Base-by-base conservation (phyloP, 495 filamentous ascomycete species). In the Aspergillus panamensis region DNA sequence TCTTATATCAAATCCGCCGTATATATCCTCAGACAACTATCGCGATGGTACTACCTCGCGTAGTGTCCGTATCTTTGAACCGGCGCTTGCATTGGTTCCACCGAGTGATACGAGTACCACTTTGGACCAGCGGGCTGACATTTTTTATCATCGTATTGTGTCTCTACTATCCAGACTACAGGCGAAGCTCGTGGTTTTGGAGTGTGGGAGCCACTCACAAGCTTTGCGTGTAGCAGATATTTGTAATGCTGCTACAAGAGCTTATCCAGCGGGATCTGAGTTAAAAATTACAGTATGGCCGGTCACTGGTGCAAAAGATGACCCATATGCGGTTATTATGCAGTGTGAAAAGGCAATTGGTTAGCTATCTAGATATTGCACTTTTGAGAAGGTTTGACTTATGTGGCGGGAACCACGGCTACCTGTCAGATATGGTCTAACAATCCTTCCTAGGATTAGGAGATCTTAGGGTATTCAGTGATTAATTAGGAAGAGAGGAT, bases 1-100 rank as follows among this genome's bases (percentile, higher is more conserved):
- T n/a, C 67, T 98, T 0, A 82, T 91, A 32, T 84, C 87, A 5
- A 98, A 98, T 70, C 94, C 94, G 10, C 94, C 94, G 0, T 97
- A 98, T 69, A 87, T 98, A 48, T 93, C 92, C 10, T 66, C 68
- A 0, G 16, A 51, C 0, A 74, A 77, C 1, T 95, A 88, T 61
- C 59, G 63, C 2, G 73, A 66, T 10, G 79, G 75, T 3, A 82
- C 76, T 0, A 91, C 88, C 0, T 73, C 79, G 0, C 82, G 87
- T 45, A 89, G 85, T 25, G 94, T 97, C 25, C 79, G 92, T 4
- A 82, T 81, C 17, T 89, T 81, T 67, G 94, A 98, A 72, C 94
- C 94, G 0, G 79, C 73, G 54, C 62, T 85, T 6, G 94, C 94
- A 6, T 73, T 97, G 7, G 88, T 97, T 0, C 92, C 89, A 5